A percentile compares a stretch with the other conserved stretches of the same genome.
phyloP scores from a whole-genome alignment of 208 protist species.

The Angomonas desouzai region DNA sequence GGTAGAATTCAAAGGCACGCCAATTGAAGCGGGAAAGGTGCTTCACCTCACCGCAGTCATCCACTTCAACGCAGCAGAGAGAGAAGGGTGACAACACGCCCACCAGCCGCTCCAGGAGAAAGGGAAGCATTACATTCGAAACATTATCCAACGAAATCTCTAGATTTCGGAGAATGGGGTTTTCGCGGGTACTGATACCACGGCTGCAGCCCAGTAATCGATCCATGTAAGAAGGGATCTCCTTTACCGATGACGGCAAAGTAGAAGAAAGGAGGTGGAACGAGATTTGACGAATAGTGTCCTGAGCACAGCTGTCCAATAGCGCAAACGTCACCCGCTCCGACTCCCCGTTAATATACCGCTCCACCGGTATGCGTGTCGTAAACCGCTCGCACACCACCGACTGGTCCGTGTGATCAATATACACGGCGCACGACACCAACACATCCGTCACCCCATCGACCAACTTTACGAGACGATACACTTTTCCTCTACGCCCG shows the following conservation, averaged over 20 bases:
- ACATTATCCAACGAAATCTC: slow-evolving; percentile 65
- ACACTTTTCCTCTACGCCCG: slow-evolving; percentile 8
- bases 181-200: slow-evolving; percentile 34
- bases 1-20: slow-evolving; percentile 64
- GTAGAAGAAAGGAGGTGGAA: slow-evolving; percentile 25
- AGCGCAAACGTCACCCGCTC: slow-evolving; percentile 51
- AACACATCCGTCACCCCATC: slow-evolving; percentile 80
- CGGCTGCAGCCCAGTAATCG: slow-evolving; percentile 26
- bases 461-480: slow-evolving; percentile 83
- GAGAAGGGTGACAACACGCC: slow-evolving; percentile 51
- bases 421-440: slow-evolving; percentile 70
- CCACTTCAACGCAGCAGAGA: slow-evolving; percentile 24
- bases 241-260: slow-evolving; percentile 1
- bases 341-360: slow-evolving; percentile 63
- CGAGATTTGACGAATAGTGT: slow-evolving; percentile 48
- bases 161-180: slow-evolving; percentile 48
- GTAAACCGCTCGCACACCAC: slow-evolving; percentile 63
- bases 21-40: slow-evolving; percentile 54
- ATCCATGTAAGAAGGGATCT: slow-evolving; percentile 8
- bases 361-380: slow-evolving; percentile 63
- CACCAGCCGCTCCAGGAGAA: slow-evolving; percentile 61
- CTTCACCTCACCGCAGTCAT: neutral
- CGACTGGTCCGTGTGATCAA: neutral
- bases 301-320: slow-evolving; percentile 43
- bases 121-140: slow-evolving; percentile 44